Conservation (phyloP, 2,329 filamentous ascomycete genomes). For the Ophiocordyceps camponoti-rufipedis region DNA sequence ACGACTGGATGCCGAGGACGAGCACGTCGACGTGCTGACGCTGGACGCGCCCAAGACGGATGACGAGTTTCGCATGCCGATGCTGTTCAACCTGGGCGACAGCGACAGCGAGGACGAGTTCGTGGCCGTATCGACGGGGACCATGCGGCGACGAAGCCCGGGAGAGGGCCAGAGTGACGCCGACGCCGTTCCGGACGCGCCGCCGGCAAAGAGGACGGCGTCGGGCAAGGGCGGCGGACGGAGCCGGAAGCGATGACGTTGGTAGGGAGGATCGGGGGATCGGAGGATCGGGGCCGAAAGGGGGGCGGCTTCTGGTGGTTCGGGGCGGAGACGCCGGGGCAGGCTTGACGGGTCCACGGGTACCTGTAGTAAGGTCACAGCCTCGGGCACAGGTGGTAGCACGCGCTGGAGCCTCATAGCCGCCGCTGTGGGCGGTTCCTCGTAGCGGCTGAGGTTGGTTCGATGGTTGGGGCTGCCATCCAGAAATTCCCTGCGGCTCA, state of each 20-base stretch:
- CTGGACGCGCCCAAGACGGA: conserved; percentile 48
- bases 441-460: no score
- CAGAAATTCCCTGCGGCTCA: no score
- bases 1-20: conserved; percentile 78
- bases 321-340: no score
- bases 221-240: conserved; percentile 11
- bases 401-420: no score
- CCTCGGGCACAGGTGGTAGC: no score
- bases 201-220: conserved; percentile 19
- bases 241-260: not conserved
- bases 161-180: conserved; percentile 49
- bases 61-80: conserved; percentile 71
- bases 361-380: no score
- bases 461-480: no score
- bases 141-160: conserved; percentile 72
- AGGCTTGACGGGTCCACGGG: no score
- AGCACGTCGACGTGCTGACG: conserved; percentile 78
- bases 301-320: no score
- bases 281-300: no score
- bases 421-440: no score
- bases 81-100: conserved; percentile 80
- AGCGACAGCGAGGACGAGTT: conserved; percentile 92
- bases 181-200: conserved; percentile 29
- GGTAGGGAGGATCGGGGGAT: no score
- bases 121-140: conserved; percentile 50